These are phyloP conservation scores for Penicillium alfredii DNA, from an alignment of 495 filamentous ascomycete genomes.

Conservation along the genomic window DNA sequence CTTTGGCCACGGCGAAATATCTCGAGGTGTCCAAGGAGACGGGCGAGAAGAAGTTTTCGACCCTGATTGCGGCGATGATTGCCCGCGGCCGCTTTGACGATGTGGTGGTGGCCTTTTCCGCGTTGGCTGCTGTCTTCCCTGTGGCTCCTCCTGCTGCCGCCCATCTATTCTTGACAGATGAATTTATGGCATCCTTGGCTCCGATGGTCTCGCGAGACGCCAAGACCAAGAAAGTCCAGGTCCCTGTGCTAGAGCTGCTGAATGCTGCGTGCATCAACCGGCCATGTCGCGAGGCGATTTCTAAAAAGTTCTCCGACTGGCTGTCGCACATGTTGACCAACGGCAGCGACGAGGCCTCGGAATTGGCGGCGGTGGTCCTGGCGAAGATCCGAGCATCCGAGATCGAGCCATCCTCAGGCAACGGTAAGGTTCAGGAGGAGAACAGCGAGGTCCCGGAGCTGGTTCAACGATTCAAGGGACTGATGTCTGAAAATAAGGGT, in stretches of 20 bases:
- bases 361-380: constrained; percentile 78
- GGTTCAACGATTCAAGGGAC: constrained; percentile 67
- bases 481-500: constrained; percentile 59
- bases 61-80: constrained; percentile 56
- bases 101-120: constrained; percentile 75
- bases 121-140: constrained; percentile 79
- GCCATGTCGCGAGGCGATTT: constrained; percentile 69
- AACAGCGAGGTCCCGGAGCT: constrained; percentile 62
- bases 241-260: constrained; percentile 76
- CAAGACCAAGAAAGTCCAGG: constrained; percentile 73
- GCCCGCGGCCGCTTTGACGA: constrained; percentile 50
- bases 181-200: constrained; percentile 65
- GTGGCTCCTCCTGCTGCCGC: constrained; percentile 65
- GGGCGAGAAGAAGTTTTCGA: constrained; percentile 58
- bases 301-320: constrained; percentile 75
- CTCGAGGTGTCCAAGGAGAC: constrained; percentile 65
- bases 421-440: constrained; percentile 38
- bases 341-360: constrained; percentile 55
- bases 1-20: constrained; percentile 70
- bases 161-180: constrained; percentile 74
- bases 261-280: constrained; percentile 83
- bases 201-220: constrained; percentile 66
- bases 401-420: constrained; percentile 31
- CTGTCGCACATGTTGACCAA: constrained; percentile 70
- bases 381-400: constrained; percentile 61